These are phyloP conservation scores for Cyberlindnera mrakii DNA, from an alignment of 805 yeast genomes.

Conservation along the genomic window DNA sequence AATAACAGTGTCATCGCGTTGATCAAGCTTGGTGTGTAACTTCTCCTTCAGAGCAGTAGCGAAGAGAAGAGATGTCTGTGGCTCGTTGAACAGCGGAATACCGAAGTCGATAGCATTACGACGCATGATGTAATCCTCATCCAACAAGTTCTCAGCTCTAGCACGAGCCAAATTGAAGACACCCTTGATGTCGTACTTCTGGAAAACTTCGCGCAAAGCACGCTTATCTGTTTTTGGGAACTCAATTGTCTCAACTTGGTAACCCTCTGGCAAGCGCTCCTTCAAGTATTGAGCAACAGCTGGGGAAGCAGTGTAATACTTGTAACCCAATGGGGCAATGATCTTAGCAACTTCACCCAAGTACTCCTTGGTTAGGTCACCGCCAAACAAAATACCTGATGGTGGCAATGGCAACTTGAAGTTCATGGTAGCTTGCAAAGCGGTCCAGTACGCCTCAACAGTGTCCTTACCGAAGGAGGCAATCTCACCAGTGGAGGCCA, in stretches of 20 bases:
- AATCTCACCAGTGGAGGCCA: constrained; percentile 99
- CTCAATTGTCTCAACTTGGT: constrained; percentile 55
- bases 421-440: constrained; percentile 95
- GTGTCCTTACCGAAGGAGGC: constrained; percentile 90
- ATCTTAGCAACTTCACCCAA: constrained; percentile 70
- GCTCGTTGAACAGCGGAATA: constrained; percentile 94
- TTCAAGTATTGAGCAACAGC: constrained; percentile 67
- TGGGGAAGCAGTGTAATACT: constrained; percentile 69
- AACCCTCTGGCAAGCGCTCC: constrained; percentile 32
- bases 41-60: constrained; percentile 76
- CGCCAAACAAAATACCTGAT: constrained; percentile 86
- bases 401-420: constrained; percentile 92
- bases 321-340: constrained; percentile 71
- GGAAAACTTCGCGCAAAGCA: constrained; percentile 89
- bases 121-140: constrained; percentile 95
- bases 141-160: constrained; percentile 78
- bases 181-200: constrained; percentile 72
- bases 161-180: constrained; percentile 90
- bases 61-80: constrained; percentile 83
- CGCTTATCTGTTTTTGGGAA: constrained; percentile 94
- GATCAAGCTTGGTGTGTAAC: constrained; percentile 47
- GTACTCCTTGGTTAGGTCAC: constrained; percentile 69
- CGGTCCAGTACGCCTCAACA: constrained; percentile 94
- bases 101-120: constrained; percentile 98
- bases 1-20: constrained; percentile 40